phyloP scores from a whole-genome alignment of 2,329 filamentous ascomycete species.

The Diplodia corticola region DNA sequence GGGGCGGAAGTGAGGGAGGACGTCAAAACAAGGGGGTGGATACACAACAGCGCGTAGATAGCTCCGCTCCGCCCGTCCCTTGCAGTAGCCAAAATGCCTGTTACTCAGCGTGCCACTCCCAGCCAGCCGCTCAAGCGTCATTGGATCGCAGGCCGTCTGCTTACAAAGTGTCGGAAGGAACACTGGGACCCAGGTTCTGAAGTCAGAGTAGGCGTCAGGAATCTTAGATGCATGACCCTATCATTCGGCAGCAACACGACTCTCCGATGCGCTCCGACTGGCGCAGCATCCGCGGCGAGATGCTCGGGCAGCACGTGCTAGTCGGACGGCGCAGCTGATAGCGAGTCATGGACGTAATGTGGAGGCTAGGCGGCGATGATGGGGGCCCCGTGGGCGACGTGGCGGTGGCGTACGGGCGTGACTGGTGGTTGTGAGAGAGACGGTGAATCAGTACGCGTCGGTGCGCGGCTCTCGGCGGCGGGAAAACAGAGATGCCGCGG shows the following conservation, averaged over 20 bases:
- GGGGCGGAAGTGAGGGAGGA: not conserved
- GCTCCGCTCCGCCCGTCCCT: not conserved
- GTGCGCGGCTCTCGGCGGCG: constrained; percentile 12
- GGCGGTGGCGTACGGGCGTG: constrained; percentile 12
- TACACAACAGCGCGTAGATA: not conserved
- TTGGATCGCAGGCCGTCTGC: not conserved
- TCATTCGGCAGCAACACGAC: not conserved
- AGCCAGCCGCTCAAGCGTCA: not conserved
- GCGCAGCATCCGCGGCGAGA: not conserved
- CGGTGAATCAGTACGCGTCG: not conserved
- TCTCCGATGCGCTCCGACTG: not conserved
- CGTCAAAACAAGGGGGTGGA: not conserved
- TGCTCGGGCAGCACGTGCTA: not conserved
- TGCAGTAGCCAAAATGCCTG: not conserved
- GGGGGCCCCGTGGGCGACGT: constrained; percentile 14
- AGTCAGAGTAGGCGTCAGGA: not conserved
- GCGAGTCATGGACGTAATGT: constrained; percentile 5
- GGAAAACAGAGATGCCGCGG: not conserved
- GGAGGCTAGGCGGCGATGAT: not conserved
- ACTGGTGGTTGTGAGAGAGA: not conserved
- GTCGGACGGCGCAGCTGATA: not conserved
- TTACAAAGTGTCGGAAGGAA: not conserved
- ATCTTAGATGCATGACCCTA: not conserved
- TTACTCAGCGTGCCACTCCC: not conserved
- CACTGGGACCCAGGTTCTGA: not conserved